phyloP scores from a whole-genome alignment of 2,329 filamentous ascomycete species.

The Ascochyta viciae-villosae region DNA sequence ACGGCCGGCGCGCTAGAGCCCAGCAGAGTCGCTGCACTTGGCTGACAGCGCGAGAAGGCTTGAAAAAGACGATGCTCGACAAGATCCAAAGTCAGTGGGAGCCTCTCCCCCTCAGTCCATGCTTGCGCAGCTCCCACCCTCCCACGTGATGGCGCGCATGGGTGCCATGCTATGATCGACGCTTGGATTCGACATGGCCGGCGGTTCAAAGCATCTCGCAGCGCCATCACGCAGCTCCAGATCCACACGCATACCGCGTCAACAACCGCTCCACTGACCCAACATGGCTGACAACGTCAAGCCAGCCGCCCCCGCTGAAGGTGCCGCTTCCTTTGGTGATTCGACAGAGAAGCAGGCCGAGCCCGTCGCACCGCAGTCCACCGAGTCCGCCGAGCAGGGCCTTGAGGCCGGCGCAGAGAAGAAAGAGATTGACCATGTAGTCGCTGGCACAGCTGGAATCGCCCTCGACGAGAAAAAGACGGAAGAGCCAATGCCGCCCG shows the following conservation, averaged over 20 bases:
- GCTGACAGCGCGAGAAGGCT: background rate
- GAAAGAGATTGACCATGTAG: constrained; percentile 25
- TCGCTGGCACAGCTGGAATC: constrained; percentile 25
- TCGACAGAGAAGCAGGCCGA: constrained; percentile 27
- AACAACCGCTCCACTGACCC: background rate
- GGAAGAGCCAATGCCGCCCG: constrained; percentile 21
- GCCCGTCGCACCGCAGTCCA: constrained; percentile 10
- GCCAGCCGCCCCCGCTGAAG: constrained; percentile 21
- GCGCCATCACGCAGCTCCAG: background rate
- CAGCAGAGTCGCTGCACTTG: background rate
- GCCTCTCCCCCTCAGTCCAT: too few species aligned
- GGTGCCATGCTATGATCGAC: background rate
- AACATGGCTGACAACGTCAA: constrained; percentile 17
- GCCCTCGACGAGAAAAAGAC: constrained; percentile 24
- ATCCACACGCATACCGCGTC: background rate
- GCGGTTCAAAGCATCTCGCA: constrained; percentile 1
- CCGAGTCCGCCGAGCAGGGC: constrained; percentile 23
- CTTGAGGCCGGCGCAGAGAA: constrained; percentile 20
- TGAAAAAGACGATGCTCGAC: background rate
- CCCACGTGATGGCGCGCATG: constrained; percentile 15
- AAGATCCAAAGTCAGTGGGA: background rate
- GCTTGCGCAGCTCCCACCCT: too few species aligned
- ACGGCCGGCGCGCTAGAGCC: background rate
- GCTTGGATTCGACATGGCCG: constrained; percentile 1
- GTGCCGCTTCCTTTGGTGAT: constrained; percentile 14